Base-by-base conservation (phyloP, 2,329 filamentous ascomycete species). In the Neofusicoccum umdonicola region DNA sequence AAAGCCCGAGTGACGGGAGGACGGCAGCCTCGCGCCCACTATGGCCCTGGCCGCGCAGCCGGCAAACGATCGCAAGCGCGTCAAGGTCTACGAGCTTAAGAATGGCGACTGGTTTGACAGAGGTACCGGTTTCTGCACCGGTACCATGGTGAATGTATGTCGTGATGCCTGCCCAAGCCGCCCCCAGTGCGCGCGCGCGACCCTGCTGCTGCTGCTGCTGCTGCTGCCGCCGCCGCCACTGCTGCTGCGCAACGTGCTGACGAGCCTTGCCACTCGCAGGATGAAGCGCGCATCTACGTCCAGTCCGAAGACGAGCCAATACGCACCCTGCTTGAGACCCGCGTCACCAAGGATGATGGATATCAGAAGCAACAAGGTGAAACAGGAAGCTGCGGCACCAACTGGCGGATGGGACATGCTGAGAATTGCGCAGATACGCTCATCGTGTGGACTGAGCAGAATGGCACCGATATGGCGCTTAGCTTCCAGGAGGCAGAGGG, bases 101-200 rank as follows among this genome's bases (percentile, higher is more conserved):
- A 93, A 97, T 81, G 97, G 96, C 85, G 95, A 98, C 87, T 99
- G 95, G 95, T 97, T 94, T 77, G 95, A 99, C 81, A 87, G 94
- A 74, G 95, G 95, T 69, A 99, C 95, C 54, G 95, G 95, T 68
- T 97, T 97, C 79, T 98, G 95, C 78, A 91, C 88, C 66, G 93
- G 93, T 54, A 85, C 88, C 69, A 86, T 90, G 69, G 80, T 89
- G 68, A 85, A 88, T 77, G 91, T 95, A 77, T 90, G 78, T 62
- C 58, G 69, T 66, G 67, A 66, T 44, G 19, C 37, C 22, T 41
- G 37, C 44, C 57, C 45, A 44, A 34, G 5, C 19, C 35, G 39
- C n/a, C 34, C 11, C 31, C 34, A 39, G 12, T 31, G 60, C 44
- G 51, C 61, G 61, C 37, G 63, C 44, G 57, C 50, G 27, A 31